phyloP scores from a whole-genome alignment of 768 basidiomycete genomes.

The Mycena leptocephala region DNA sequence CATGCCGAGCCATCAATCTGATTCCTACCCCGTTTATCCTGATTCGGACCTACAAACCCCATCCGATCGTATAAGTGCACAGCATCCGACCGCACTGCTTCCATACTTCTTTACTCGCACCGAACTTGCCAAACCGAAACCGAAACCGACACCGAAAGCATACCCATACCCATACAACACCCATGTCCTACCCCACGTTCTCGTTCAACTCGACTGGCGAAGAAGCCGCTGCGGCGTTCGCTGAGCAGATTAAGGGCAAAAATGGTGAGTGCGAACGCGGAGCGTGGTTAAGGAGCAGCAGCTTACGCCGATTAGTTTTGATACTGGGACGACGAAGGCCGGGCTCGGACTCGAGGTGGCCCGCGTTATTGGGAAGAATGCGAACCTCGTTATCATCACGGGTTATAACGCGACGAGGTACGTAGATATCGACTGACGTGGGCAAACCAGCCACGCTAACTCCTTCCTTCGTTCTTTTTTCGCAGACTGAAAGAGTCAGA shows the following conservation, averaged over 20 bases:
- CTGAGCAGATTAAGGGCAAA: not conserved
- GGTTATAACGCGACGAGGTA: conserved; percentile 22
- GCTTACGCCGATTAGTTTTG: not conserved
- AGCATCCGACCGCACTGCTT: too few relatives aligned
- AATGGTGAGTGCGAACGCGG: too few relatives aligned
- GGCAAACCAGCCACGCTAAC: not conserved
- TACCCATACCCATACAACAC: too few relatives aligned
- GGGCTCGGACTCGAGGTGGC: conserved; percentile 9
- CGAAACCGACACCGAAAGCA: too few relatives aligned
- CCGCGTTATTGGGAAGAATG: conserved; percentile 12
- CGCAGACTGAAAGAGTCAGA: conserved; percentile 8
- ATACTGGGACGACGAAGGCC: conserved; percentile 18
- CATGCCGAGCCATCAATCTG: too few relatives aligned
- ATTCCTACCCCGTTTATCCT: too few relatives aligned
- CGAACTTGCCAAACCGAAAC: too few relatives aligned
- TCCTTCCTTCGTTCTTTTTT: not conserved
- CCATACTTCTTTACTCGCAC: too few relatives aligned
- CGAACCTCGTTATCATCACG: conserved; percentile 11
- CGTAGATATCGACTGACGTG: not conserved
- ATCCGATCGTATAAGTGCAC: too few relatives aligned
- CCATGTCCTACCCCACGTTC: not conserved
- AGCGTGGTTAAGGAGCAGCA: too few relatives aligned
- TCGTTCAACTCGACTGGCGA: not conserved
- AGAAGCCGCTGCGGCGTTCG: not conserved
- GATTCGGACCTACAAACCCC: too few relatives aligned